Evolutionary conservation across 225 moss, liverwort and hornwort genomes (phyloP), one percentile per base, ranked within the genome.

Genomic region (Ulota crispa): DNA sequence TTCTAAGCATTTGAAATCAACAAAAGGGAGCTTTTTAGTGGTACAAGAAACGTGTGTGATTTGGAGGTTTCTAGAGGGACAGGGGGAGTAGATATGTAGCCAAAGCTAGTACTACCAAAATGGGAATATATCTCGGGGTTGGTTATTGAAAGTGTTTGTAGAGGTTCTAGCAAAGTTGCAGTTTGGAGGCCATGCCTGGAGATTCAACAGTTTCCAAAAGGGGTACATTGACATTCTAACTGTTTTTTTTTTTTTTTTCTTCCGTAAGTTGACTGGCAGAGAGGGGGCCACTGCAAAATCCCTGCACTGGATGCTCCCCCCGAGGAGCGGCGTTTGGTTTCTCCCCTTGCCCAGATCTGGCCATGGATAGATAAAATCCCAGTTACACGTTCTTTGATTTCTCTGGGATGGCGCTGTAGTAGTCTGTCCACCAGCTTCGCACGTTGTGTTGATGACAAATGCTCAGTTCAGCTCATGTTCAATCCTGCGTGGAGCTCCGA

Each of bases 341-440:
- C 78, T 27, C 26, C 18, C n/a, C 56, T 60, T 45, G 63, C 43
- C 56, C 19, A 73, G 69, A 83, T 63, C 62, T 62, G 68, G 81
- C 64, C 19, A 55, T 54, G 34, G 53, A 36, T 57, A 50, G 50
- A 50, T 16, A 42, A 78, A 42, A 78, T 83, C 85, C 54, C 42
- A 43, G 57, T 77, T 80, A 77, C 83, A 80, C 72, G 72, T 42
- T 71, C 59, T 65, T 60, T 66, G 60, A 83, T 77, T 57, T 82
- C 64, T 12, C 69, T 68, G 78, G 54, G 55, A 43, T 12, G 43
- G 43, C 43, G 13, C 43, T 45, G 13, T 41, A 14, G 45, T 45
- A 0, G 3, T 80, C 80, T 56, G 81, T 56, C 55, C 59, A 76
- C 76, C 68, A 4, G 59, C 76, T 73, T 42, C 20, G 78, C 84